Evolutionary conservation across 495 filamentous ascomycete genomes (phyloP), one percentile per base, ranked within the genome.

Genomic region (Cenococcum geophilum): DNA sequence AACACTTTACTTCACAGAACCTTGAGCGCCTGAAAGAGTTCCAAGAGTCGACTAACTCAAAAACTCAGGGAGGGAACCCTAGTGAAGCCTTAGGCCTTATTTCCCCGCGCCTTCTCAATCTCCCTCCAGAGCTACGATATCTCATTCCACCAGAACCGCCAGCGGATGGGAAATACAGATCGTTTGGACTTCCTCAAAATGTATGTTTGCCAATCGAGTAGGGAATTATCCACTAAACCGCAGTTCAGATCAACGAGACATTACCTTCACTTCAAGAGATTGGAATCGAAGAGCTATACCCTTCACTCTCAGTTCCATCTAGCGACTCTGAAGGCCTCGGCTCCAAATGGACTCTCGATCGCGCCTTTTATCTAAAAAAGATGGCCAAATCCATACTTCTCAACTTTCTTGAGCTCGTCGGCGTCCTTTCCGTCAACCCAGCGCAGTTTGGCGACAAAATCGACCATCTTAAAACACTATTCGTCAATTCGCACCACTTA

Each of bases 401-500:
- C 22, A 91, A 89, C 66, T 97, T 91, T 70, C 78, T 96, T 16
- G 89, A 91, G 62, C 82, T 96, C 20, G 76, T 89, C 0, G 87
- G 88, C 10, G 74, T 88, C 6, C 78, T 97, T 47, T 76, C 80
- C 14, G 73, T 83, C 1, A 78, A 86, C 22, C 87, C 90, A 16
- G 14, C 0, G 77, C 25, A 57, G 0, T 52, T 53, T 6, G 60
- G 42, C 27, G 78, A 84, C 18, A 92, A 92, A 68, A 78, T 91
- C 27, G 75, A 82, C 2, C 85, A 96, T 66, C 65, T 98, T n/a
- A 79, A 84, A 65, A 88, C 83, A 23, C 67, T 97, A 4, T 86
- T 92, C 59, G 83, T 90, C 68, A 96, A 97, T 73, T 86, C 91
- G 56, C 89, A 97, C 71, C 88, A 91, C 63, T 80, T 92, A 20